Base-by-base conservation (phyloP, 495 filamentous ascomycete genomes). In the Lophium mytilinum region DNA sequence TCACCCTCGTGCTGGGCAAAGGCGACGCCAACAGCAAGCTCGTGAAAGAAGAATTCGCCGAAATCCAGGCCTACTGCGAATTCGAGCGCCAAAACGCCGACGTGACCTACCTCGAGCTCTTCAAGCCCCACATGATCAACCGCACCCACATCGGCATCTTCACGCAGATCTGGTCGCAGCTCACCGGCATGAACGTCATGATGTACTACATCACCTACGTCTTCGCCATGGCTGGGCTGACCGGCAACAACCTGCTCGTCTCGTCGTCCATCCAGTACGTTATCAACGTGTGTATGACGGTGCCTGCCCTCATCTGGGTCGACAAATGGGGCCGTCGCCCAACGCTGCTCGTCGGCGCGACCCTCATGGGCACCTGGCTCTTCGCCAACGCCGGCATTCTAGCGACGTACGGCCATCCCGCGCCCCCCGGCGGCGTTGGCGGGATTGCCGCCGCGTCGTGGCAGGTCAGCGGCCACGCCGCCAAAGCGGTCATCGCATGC, bases 161-260 rank as follows among this genome's bases (percentile, higher is more conserved):
- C 63, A 86, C 82, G 0, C 88, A 90, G 67, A 86, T 92, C 65
- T 90, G 88, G 88, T 85, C 83, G 19, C 88, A 92, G 63, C 74
- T 90, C n/a, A 87, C 85, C 0, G 88, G 87, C 11, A 88, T 88
- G 83, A 90, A 89, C 65, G 85, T 88, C 8, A 89, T 90, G 85
- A 89, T 89, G 80, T 81, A 82, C 63, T 72, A 36, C 11, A 47
- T 40, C 24, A 52, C 37, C 21, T 37, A 63, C 46, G 61, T 68
- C 17, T 68, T 57, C 45, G 35, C n/a, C 18, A 58, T 66, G 52
- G 55, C 61, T 10, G 47, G 41, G 1, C 17, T 42, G 9, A 39
- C 41, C 18, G 50, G 41, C 61, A 70, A 69, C 79, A 56, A 83
- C 47, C 68, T 77, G 15, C 76, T 92, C 12, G 73, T 84, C 4